Conservation (phyloP, 768 basidiomycete genomes). For the Rickenella mellea region DNA sequence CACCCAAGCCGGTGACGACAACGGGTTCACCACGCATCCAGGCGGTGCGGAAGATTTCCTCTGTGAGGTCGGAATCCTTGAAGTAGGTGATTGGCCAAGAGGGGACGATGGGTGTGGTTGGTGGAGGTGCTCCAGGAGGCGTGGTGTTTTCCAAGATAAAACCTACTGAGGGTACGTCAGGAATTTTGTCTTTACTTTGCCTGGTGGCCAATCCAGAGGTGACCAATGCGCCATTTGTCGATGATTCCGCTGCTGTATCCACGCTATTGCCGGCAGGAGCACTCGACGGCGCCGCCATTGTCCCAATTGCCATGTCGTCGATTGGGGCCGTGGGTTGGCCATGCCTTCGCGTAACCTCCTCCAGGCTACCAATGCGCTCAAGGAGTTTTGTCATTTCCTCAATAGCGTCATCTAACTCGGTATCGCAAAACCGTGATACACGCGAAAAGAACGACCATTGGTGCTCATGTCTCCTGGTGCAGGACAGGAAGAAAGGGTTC, state of each 20-base stretch:
- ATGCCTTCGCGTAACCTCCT: too few species aligned
- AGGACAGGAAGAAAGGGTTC: conserved; percentile 68
- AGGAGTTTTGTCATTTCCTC: conserved; percentile 57
- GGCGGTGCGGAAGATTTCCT: conserved; percentile 50
- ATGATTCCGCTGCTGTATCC: too few species aligned
- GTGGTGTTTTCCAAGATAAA: too few species aligned
- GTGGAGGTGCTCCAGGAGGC: too few species aligned
- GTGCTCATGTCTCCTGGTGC: conserved; percentile 66
- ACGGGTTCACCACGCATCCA: conserved; percentile 75
- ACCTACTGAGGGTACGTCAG: too few species aligned
- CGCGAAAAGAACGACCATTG: conserved; percentile 60
- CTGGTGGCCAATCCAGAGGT: background rate
- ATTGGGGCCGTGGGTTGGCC: too few species aligned
- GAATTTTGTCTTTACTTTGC: too few species aligned
- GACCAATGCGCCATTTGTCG: background rate
- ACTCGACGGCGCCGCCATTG: conserved; percentile 5
- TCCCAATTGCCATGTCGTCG: too few species aligned
- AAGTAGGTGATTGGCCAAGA: conserved; percentile 38
- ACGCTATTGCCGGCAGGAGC: conserved; percentile 3
- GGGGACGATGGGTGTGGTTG: conserved; percentile 27
- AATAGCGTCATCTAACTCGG: conserved; percentile 58
- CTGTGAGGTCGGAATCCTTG: conserved; percentile 38
- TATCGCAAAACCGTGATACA: conserved; percentile 63
- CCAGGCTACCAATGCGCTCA: conserved; percentile 16
- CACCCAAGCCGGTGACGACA: conserved; percentile 58